Base-by-base conservation (phyloP, 352 stramenopile genomes). In the Peronospora destructor region DNA sequence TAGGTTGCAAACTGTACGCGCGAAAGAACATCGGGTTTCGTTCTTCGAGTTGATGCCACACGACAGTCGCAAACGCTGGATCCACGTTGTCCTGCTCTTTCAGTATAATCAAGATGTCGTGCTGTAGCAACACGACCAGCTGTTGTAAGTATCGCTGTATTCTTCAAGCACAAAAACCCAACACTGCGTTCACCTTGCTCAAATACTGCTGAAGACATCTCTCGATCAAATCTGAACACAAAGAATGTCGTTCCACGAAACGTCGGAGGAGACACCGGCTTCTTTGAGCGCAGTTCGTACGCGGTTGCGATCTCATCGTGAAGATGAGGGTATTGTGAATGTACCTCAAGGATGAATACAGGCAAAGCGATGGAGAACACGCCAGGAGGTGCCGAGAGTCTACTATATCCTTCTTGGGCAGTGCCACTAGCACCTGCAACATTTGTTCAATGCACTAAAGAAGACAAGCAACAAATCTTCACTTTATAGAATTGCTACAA, bases 11-110 rank as follows among this genome's bases (percentile, higher is more conserved):
- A 33, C 64, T 71, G 55, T 96, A 96, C 1, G 83, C 81, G 9
- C 76, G 66, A 47, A 96, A 96, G 49, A 96, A 96, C 5, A 73
- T 75, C 11, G 82, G 76, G 33, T 96, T 96, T 54, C 95, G 86
- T 45, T 96, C 82, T 50, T 95, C 80, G 6, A 96, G 75, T 49
- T 96, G 95, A 39, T 94, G 81, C 86, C 84, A 96, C 34, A 95
- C 85, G 16, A 95, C 71, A 39, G 69, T 73, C 1, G 87, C 82
- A 45, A 95, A 95, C 7, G 66, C 66, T 1, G 83, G 84, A 12
- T 94, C 78, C n/a, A 95, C 66, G 14, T 92, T 84, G 0, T 78
- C 84, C 48, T 95, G 81, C 1, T 70, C 55, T 43, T 88, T 68
- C 2, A 87, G 49, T 5, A 59, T 61, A 6, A 71, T 36, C n/a